Evolutionary conservation across 108 stramenopile species (phyloP), one percentile per base, ranked within the genome.

Genomic region (Nitzschia putrida): DNA sequence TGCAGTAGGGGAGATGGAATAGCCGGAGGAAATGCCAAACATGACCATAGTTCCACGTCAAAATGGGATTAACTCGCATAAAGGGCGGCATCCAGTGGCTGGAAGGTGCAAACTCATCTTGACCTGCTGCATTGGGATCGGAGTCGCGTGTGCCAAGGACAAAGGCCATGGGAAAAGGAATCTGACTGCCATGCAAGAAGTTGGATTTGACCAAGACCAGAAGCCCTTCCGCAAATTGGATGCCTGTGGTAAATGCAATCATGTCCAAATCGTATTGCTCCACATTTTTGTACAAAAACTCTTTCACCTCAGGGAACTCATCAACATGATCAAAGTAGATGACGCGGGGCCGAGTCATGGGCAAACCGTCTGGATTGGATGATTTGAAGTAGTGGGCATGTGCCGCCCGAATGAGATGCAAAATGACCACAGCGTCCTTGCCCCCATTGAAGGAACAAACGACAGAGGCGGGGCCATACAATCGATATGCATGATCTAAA

Each of bases 401-500:
- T 0, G 91, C 97, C 4, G 96, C 98, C 42, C 99, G 85, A 41
- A 92, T 70, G 65, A 98, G 74, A 70, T 98, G 95, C 65, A 98
- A 75, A 60, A 98, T 92, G 0, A 97, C 99, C 10, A 92, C 92
- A 12, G 97, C 97, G 85, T 99, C 99, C 64, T 99, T 99, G 7
- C 99, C 99, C 8, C 99, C 99, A 83, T 99, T 99, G 83, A 96
- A 99, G 45, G 84, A 86, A 41, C 93, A 86, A 40, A 94, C 65
- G n/a, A 91, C 90, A 13, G 82, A 83, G 22, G 61, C 41, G 0
- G 86, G 83, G 20, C 94, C 91, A 55, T 95, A 95, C 57, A 95
- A 59, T 29, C 94, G 74, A 69, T 90, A 89, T n/a, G 89, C 89
- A 71, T 85, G 81, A 50, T 88, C 78, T 22, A 94, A 68, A 39